A percentile compares a stretch with the other conserved stretches of the same genome.
Conservation (phyloP, 192 early-diverging fungal species). For the Coemansia sp. region DNA sequence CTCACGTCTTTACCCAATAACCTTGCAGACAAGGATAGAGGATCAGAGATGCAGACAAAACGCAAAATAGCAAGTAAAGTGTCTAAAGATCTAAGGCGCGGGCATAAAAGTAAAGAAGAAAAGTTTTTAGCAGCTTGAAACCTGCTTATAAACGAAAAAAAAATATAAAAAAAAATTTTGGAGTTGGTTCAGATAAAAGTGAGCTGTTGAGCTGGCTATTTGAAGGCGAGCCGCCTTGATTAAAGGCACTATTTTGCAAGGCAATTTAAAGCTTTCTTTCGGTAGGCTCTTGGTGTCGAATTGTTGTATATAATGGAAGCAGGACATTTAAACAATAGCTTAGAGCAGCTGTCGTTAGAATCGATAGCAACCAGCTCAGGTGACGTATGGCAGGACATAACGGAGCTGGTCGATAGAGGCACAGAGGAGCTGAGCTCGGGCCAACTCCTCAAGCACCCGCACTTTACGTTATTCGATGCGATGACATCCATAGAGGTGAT, state of each 20-base stretch:
- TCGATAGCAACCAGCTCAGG: neutral
- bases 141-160: no score
- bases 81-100: constrained; percentile 53
- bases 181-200: no score
- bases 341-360: constrained; percentile 6
- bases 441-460: constrained; percentile 20
- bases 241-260: no score
- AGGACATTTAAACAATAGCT: no score
- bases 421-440: constrained; percentile 18
- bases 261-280: no score
- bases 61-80: constrained; percentile 32
- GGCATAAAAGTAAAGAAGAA: constrained; percentile 23
- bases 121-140: neutral
- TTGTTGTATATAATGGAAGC: no score
- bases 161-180: constrained; percentile 14
- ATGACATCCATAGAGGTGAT: constrained; percentile 45
- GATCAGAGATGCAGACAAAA: neutral
- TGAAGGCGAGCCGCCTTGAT: no score
- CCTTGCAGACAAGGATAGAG: neutral
- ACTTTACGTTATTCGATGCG: constrained; percentile 32
- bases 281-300: no score
- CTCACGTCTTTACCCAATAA: neutral
- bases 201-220: no score
- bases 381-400: constrained; percentile 41
- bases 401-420: constrained; percentile 9